A percentile compares a stretch with the other conserved stretches of the same genome.
Evolutionary conservation across 371 early-diverging fungal genomes (phyloP).

Genomic region (Mortierella sp.): DNA sequence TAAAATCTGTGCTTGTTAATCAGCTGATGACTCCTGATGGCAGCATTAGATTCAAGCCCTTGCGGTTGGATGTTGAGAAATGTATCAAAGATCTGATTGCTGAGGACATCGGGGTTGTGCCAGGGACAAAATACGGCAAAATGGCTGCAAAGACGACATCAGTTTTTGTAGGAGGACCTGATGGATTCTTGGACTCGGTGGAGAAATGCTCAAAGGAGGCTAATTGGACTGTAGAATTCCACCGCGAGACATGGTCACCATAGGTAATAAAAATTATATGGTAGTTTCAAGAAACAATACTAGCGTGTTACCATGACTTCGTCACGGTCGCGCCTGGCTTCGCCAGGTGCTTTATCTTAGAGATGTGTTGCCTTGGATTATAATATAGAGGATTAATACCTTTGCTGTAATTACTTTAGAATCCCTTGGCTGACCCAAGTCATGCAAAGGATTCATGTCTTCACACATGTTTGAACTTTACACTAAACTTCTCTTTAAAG

Average conservation of each 20-base stretch:
- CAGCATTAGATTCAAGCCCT: conserved; percentile 3
- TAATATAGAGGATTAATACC: too few species aligned
- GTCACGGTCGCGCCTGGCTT: too few species aligned
- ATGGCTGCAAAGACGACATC: conserved; percentile 17
- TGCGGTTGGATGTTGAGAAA: conserved; percentile 20
- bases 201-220: conserved; percentile 40
- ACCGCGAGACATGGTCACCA: conserved; percentile 48
- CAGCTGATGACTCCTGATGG: conserved; percentile 18
- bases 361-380: too few species aligned
- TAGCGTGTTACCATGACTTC: too few species aligned
- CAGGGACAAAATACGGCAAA: not conserved
- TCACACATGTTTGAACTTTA: too few species aligned
- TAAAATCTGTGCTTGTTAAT: conserved; percentile 3
- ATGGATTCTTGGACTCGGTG: conserved; percentile 48
- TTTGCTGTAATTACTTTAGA: too few species aligned
- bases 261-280: too few species aligned
- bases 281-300: too few species aligned
- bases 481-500: too few species aligned
- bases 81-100: not conserved
- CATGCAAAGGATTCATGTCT: too few species aligned
- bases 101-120: conserved; percentile 25
- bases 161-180: conserved; percentile 49
- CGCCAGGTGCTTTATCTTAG: too few species aligned
- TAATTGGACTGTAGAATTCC: conserved; percentile 40
- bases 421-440: too few species aligned